Evolutionary conservation across 1,284 basidiomycete genomes (phyloP), one percentile per base, ranked within the genome.

Genomic region (Fomitopsis palustris): DNA sequence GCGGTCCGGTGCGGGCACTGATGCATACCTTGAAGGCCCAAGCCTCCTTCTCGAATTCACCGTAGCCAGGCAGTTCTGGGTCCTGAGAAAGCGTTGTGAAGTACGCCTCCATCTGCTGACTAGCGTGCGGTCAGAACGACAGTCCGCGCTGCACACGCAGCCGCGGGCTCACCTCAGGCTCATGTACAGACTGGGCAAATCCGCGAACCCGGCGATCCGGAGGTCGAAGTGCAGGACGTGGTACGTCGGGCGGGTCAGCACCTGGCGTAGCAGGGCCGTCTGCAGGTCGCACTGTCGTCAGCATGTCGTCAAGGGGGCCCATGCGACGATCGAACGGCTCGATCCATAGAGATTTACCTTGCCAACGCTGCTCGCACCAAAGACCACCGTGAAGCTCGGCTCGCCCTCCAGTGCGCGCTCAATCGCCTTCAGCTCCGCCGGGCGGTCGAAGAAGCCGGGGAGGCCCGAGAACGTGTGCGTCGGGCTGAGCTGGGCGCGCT

Each of bases 191-290:
- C 90, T 90, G 0, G 81, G 73, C 5, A 93, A 75, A 67, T 93
- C 91, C 1, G 90, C 89, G 66, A 93, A 93, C 0, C 91, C 92
- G 5, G 92, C 84, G 54, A 93, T 92, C 17, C 91, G 82, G 35
- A 93, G 77, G 72, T 93, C 92, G 65, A 93, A 92, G 68, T 92
- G 88, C 35, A 93, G 78, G 55, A 92, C 88, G 72, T 92, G 88
- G 67, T 88, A 93, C 57, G 77, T 77, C 14, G 82, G 76, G 23
- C 78, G 76, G 16, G 84, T 86, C 37, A 93, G 80, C 19, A 92
- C 84, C 72, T 93, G 88, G 49, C 91, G 81, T 17, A 93, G 77
- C 8, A 93, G 78, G 0, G 88, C 85, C 5, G 91, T 93, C 85
- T 90, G 55, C 12, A 19, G 19, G 37, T 49, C 47, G 43, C 5